Percentiles rank a stretch among this genome's conserved stretches.
Conservation (phyloP, 768 basidiomycete genomes). For the Asterophora parasitica region DNA sequence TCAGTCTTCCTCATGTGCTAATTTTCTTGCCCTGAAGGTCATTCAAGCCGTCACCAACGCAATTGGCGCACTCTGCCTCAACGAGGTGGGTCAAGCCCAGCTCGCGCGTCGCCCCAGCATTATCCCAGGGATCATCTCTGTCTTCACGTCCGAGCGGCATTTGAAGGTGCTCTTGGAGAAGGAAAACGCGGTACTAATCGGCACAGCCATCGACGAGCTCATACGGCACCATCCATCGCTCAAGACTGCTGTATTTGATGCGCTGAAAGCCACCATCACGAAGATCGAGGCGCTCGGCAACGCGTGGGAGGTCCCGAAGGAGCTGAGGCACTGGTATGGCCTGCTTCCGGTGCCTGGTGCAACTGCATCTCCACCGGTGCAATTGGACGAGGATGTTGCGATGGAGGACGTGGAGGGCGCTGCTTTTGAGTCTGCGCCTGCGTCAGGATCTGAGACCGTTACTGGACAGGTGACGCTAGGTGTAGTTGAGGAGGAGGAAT, state of each 20-base stretch:
- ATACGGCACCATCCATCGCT: slow-evolving; percentile 92
- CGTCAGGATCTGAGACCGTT: slow-evolving; percentile 13
- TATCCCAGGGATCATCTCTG: slow-evolving; percentile 78
- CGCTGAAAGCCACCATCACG: slow-evolving; percentile 63
- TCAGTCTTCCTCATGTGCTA: neutral
- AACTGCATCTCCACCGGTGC: slow-evolving; percentile 5
- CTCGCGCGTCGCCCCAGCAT: slow-evolving; percentile 73
- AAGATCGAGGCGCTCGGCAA: slow-evolving; percentile 74
- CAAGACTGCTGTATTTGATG: slow-evolving; percentile 74
- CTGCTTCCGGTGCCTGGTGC: slow-evolving; percentile 30
- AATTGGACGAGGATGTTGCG: slow-evolving; percentile 32
- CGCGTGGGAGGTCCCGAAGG: slow-evolving; percentile 48
- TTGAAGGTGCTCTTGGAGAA: slow-evolving; percentile 85
- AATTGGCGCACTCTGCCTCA: slow-evolving; percentile 93
- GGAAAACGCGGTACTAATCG: slow-evolving; percentile 86
- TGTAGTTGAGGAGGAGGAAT: slow-evolving; percentile 19
- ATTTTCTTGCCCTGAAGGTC: slow-evolving; percentile 45
- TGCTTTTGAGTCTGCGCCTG: slow-evolving; percentile 10
- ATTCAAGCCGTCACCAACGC: slow-evolving; percentile 93
- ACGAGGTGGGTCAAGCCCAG: slow-evolving; percentile 82
- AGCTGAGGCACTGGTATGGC: slow-evolving; percentile 64
- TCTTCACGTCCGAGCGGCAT: slow-evolving; percentile 83
- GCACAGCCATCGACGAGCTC: slow-evolving; percentile 90
- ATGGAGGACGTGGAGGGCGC: slow-evolving; percentile 43
- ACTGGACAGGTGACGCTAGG: slow-evolving; percentile 15